These are phyloP conservation scores for Cladosporium austrohemisphaericum DNA, from an alignment of 2,329 filamentous ascomycete species.

Conservation along the genomic window DNA sequence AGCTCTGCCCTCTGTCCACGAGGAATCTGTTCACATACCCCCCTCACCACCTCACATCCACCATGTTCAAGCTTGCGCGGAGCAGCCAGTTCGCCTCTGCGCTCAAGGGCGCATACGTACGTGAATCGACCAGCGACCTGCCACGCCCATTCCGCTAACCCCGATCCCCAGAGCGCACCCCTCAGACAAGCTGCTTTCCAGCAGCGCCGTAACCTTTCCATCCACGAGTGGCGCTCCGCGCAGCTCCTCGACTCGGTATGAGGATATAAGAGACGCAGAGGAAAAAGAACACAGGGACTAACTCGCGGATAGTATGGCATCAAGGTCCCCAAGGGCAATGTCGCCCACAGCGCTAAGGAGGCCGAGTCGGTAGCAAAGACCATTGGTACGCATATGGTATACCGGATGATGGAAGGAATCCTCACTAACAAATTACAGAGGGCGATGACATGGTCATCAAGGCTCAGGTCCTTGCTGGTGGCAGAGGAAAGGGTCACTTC, in stretches of 20 bases:
- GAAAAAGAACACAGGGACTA: neutral
- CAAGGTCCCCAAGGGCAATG: slow-evolving; percentile 83
- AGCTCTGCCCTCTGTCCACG: slow-evolving; percentile 10
- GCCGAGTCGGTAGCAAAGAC: slow-evolving; percentile 87
- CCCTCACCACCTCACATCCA: slow-evolving; percentile 1
- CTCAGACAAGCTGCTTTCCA: slow-evolving; percentile 45
- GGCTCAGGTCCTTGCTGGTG: slow-evolving; percentile 96
- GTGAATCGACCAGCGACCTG: neutral
- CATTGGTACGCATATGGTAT: slow-evolving; percentile 59
- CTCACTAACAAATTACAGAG: slow-evolving; percentile 44
- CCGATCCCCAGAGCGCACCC: slow-evolving; percentile 50
- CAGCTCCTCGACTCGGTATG: slow-evolving; percentile 72
- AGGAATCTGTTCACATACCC: slow-evolving; percentile 9
- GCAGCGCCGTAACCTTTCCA: slow-evolving; percentile 84
- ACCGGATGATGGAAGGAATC: neutral
- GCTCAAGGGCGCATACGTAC: slow-evolving; percentile 71
- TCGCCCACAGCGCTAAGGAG: slow-evolving; percentile 78
- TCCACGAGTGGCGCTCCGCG: slow-evolving; percentile 97
- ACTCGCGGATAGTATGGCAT: slow-evolving; percentile 75
- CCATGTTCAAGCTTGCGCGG: slow-evolving; percentile 85
- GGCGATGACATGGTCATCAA: slow-evolving; percentile 98
- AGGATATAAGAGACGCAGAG: slow-evolving; percentile 1
- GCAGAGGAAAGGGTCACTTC: slow-evolving; percentile 95
- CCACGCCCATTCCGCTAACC: neutral
- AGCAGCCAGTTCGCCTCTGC: slow-evolving; percentile 76